Conservation (phyloP, 2,329 filamentous ascomycete genomes). For the Chalaropsis thielavioides region DNA sequence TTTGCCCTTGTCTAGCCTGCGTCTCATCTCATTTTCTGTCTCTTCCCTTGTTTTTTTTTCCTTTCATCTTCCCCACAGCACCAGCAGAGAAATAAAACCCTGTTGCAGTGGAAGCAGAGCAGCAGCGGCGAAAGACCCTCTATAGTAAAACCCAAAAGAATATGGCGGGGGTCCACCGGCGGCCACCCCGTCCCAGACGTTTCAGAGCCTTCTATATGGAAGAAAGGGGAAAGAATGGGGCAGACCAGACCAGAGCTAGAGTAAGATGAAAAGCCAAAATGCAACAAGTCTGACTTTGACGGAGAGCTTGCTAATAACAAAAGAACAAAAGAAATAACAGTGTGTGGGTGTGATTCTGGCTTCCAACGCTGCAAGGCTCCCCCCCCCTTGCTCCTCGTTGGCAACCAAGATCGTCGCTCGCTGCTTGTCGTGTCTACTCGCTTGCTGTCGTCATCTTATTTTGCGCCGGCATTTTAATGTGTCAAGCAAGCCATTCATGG, state of each 20-base stretch:
- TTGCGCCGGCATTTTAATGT: not conserved
- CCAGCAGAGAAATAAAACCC: not conserved
- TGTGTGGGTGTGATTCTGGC: not conserved
- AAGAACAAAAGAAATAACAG: not conserved
- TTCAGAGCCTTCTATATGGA: conserved; percentile 6
- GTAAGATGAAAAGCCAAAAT: not conserved
- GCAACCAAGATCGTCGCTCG: not conserved
- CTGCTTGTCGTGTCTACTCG: not conserved
- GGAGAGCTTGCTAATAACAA: not conserved
- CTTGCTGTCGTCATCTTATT: conserved; percentile 1
- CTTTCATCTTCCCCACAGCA: not conserved
- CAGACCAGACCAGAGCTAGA: not conserved
- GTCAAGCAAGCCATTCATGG: conserved; percentile 4
- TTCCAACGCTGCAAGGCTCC: not conserved
- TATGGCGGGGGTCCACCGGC: conserved; percentile 1
- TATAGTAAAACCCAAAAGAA: not conserved
- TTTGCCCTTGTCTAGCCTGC: not conserved
- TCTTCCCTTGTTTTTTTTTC: not conserved
- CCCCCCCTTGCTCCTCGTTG: not conserved
- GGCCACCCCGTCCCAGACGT: conserved; percentile 3
- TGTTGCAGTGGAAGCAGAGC: not conserved
- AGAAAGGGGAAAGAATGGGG: not conserved
- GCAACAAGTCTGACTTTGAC: not conserved
- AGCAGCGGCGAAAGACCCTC: not conserved
- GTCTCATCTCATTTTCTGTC: not conserved